Conservation (phyloP, 495 filamentous ascomycete species). For the Acidomyces sp. region DNA sequence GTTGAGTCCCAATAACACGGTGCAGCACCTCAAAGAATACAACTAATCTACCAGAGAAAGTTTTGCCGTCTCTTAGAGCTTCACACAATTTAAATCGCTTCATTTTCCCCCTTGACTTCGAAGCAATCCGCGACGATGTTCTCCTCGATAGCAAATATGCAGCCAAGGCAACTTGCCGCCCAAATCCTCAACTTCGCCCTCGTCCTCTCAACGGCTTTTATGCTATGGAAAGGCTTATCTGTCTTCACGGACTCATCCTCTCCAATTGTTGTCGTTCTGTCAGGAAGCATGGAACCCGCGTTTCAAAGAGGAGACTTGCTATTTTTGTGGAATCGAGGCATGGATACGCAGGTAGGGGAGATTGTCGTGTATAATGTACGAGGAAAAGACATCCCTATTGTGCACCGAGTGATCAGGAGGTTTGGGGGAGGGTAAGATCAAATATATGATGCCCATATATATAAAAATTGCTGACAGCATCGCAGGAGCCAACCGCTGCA, state of each 20-base stretch:
- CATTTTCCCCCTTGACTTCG: no score
- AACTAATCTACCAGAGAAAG: no score
- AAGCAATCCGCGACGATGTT: conserved; percentile 44
- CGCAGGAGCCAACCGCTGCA: conserved; percentile 33
- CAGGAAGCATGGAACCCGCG: conserved; percentile 91
- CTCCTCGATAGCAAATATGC: conserved; percentile 44
- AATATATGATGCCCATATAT: no score
- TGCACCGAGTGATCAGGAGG: conserved; percentile 62
- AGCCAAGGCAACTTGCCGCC: conserved; percentile 72
- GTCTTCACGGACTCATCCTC: conserved; percentile 74
- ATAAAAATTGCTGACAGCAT: not conserved
- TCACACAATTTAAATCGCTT: no score
- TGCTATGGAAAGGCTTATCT: conserved; percentile 95
- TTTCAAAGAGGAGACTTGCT: conserved; percentile 91
- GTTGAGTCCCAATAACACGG: no score
- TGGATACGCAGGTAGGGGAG: conserved; percentile 68
- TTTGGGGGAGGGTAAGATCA: conserved; percentile 37
- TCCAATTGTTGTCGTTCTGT: conserved; percentile 91
- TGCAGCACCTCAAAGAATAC: no score
- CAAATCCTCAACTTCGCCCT: conserved; percentile 92
- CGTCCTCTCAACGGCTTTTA: conserved; percentile 88
- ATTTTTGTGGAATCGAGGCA: conserved; percentile 84
- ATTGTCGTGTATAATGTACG: conserved; percentile 89
- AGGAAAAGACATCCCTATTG: conserved; percentile 88
- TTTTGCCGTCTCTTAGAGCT: no score